Percentiles rank a stretch among this genome's conserved stretches.
These are phyloP conservation scores for Fusarium hainanense DNA, from an alignment of 2,329 filamentous ascomycete species.

Conservation along the genomic window DNA sequence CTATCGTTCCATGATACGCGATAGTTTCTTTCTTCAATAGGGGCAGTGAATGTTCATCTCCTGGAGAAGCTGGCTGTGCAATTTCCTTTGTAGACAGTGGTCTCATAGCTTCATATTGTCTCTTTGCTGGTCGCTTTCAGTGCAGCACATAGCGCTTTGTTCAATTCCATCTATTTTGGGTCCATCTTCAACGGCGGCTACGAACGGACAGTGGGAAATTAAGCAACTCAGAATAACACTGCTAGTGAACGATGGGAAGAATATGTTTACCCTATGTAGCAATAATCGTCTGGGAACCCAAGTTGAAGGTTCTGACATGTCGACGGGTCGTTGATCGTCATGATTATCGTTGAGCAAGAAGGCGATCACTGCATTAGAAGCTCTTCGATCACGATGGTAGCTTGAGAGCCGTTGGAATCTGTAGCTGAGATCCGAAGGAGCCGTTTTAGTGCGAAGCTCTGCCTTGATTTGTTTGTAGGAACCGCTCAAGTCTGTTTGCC, in stretches of 20 bases:
- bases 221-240: neutral
- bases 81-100: conserved; percentile 5
- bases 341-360: neutral
- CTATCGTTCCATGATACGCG: neutral
- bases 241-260: neutral
- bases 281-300: conserved; percentile 1
- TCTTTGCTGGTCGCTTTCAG: neutral
- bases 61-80: neutral
- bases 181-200: neutral
- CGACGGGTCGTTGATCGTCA: conserved; percentile 8
- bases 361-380: neutral
- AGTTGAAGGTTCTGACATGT: conserved; percentile 5
- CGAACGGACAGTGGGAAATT: conserved; percentile 14
- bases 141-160: conserved; percentile 6
- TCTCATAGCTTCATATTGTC: neutral
- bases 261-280: neutral
- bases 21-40: neutral
- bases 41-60: conserved; percentile 15
- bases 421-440: neutral
- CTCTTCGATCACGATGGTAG: conserved; percentile 22
- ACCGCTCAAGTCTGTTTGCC: neutral
- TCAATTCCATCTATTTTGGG: conserved; percentile 39
- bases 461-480: conserved; percentile 2
- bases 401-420: neutral
- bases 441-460: neutral